These are phyloP conservation scores for Hypsizygus ulmarius DNA, from an alignment of 1,284 basidiomycete genomes.

Conservation along the genomic window DNA sequence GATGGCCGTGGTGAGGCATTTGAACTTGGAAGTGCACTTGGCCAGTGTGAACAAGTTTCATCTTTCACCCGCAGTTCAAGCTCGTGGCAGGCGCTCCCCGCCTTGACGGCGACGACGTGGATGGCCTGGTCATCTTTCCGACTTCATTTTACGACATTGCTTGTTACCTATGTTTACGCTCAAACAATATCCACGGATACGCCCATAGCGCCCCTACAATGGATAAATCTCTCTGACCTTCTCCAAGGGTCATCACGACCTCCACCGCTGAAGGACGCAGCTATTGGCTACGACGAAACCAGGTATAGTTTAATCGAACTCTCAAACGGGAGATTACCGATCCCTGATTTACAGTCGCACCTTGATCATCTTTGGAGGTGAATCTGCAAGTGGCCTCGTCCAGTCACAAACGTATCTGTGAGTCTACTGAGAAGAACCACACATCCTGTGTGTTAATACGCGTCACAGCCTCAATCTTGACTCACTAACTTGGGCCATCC, in stretches of 20 bases:
- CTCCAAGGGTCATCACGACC: slow-evolving; percentile 52
- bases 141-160: slow-evolving; percentile 12
- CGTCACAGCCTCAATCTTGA: slow-evolving; percentile 54
- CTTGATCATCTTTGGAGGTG: slow-evolving; percentile 72
- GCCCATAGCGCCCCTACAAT: slow-evolving; percentile 57
- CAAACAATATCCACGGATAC: slow-evolving; percentile 38
- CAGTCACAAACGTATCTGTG: slow-evolving; percentile 68
- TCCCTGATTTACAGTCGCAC: slow-evolving; percentile 35
- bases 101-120: slow-evolving; percentile 10
- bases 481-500: slow-evolving; percentile 57
- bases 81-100: slow-evolving; percentile 16
- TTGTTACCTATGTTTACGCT: slow-evolving; percentile 21
- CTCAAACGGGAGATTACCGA: slow-evolving; percentile 15
- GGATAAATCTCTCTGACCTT: slow-evolving; percentile 66
- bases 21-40: slow-evolving; percentile 5
- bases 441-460: slow-evolving; percentile 1
- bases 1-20: slow-evolving; percentile 5
- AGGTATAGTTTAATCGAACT: slow-evolving; percentile 33
- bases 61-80: slow-evolving; percentile 8
- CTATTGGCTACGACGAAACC: slow-evolving; percentile 60
- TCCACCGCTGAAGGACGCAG: slow-evolving; percentile 67
- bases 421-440: slow-evolving; percentile 23
- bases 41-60: slow-evolving; percentile 10
- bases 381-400: slow-evolving; percentile 60
- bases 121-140: slow-evolving; percentile 19